Percentiles rank a stretch among this genome's conserved stretches.
phyloP scores from a whole-genome alignment of 2,329 filamentous ascomycete genomes.

The Verticillium nonalfalfae region DNA sequence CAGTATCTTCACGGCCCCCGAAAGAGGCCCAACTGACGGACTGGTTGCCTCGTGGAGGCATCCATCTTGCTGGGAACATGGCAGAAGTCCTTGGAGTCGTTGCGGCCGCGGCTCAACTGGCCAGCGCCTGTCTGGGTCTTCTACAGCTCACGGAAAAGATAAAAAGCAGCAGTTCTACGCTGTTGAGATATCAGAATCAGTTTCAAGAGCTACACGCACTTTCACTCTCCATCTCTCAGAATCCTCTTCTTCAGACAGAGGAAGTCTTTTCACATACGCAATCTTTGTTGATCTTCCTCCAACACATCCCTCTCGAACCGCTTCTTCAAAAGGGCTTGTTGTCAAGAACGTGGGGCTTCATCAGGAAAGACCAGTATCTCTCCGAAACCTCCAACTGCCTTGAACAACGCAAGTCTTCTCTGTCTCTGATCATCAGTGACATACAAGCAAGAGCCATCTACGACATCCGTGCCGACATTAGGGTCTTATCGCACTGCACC shows the following conservation, averaged over 20 bases:
- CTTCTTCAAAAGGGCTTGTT: background rate
- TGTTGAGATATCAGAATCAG: slow-evolving; percentile 13
- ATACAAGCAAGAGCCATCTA: slow-evolving; percentile 18
- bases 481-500: background rate
- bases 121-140: slow-evolving; percentile 8
- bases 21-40: background rate
- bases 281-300: slow-evolving; percentile 9
- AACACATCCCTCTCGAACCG: slow-evolving; percentile 6
- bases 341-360: background rate
- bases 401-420: slow-evolving; percentile 12
- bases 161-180: slow-evolving; percentile 11
- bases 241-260: slow-evolving; percentile 15
- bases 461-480: background rate
- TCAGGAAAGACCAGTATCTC: slow-evolving; percentile 9
- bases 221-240: slow-evolving; percentile 12
- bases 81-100: slow-evolving; percentile 16
- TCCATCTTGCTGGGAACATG: slow-evolving; percentile 7
- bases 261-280: slow-evolving; percentile 11
- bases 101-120: slow-evolving; percentile 14
- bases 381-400: slow-evolving; percentile 10
- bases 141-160: slow-evolving; percentile 14
- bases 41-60: background rate
- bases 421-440: slow-evolving; percentile 7
- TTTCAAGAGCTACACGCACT: slow-evolving; percentile 13
- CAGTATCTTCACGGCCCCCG: background rate